Evolutionary conservation across 306 rosid species (phyloP), one percentile per base, ranked within the genome.

Genomic region (Cucumis hystrix): DNA sequence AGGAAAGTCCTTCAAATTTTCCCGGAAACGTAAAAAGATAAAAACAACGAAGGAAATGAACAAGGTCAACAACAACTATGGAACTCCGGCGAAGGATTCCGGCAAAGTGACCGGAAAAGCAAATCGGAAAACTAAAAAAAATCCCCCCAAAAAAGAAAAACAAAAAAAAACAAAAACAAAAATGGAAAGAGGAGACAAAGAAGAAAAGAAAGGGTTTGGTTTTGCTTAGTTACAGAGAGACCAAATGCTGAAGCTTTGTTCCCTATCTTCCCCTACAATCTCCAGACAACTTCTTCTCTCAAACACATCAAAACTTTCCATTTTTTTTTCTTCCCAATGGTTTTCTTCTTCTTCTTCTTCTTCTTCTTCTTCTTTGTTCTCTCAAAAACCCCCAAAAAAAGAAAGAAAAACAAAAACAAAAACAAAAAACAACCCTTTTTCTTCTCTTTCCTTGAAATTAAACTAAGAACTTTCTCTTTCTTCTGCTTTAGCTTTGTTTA

Each of bases 191-290:
- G 70, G 49, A 40, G 68, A 74, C 80, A 80, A 75, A 37, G 79
- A 76, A 77, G 83, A 52, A 78, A 84, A 78, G 41, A 45, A 60
- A 67, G 10, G 74, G 55, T 43, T 21, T 15, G 20, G 76, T 66
- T 74, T 21, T 84, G 88, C 83, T 70, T 55, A 83, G 87, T 81
- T 52, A 59, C 62, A 15, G 76, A 87, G 87, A 79, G 90, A 89
- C 92, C 87, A 80, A 83, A 87, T 79, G 86, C 88, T 79, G 85
- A 79, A 73, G 76, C 79, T 76, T 66, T 87, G 90, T 82, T 82
- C 87, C 90, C 88, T 83, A 61, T 61, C 83, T 77, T 81, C 80
- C 88, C 86, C 90, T 74, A 84, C 88, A 84, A 78, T 69, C 33
- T 49, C 83, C 82, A 77, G 88, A 84, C 90, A 74, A 59, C 12